Conservation (phyloP, 371 early-diverging fungal genomes). For the Zancudomyces culisetae region DNA sequence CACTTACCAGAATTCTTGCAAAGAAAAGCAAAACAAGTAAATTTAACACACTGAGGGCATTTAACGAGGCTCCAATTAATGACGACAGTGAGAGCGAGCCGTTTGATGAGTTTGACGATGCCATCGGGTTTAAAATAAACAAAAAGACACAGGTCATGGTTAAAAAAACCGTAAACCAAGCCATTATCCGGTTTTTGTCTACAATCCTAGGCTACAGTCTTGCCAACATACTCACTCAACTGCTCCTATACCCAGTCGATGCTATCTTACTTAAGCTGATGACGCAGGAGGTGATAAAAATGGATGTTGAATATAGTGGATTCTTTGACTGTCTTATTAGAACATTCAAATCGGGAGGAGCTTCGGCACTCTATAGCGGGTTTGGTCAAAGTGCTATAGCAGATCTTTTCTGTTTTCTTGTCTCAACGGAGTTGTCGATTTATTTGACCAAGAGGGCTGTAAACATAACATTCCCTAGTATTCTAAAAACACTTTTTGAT, state of each 20-base stretch:
- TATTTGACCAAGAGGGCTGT: not conserved
- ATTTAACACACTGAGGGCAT: not conserved
- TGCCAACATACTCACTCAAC: not conserved
- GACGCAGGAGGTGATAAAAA: not conserved
- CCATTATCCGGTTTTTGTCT: not conserved
- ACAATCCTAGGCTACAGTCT: not conserved
- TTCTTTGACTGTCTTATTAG: not conserved
- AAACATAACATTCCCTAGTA: not conserved
- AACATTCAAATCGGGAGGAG: not conserved
- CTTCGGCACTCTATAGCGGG: not conserved
- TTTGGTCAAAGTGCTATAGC: not conserved
- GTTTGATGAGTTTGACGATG: not conserved
- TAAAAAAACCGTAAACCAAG: not conserved
- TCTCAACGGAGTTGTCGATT: not conserved
- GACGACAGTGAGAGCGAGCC: not conserved
- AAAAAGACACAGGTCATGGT: not conserved
- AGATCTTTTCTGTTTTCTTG: conserved; percentile 1
- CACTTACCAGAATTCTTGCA: not conserved
- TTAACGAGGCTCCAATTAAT: not conserved
- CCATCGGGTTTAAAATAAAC: not conserved
- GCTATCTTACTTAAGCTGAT: conserved; percentile 1
- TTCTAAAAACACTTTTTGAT: not conserved
- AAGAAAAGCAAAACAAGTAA: not conserved
- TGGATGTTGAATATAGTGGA: not conserved
- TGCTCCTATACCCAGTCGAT: conserved; percentile 2